Evolutionary conservation across 2,329 filamentous ascomycete species (phyloP).

Genomic region (Elsinoe perseae): DNA sequence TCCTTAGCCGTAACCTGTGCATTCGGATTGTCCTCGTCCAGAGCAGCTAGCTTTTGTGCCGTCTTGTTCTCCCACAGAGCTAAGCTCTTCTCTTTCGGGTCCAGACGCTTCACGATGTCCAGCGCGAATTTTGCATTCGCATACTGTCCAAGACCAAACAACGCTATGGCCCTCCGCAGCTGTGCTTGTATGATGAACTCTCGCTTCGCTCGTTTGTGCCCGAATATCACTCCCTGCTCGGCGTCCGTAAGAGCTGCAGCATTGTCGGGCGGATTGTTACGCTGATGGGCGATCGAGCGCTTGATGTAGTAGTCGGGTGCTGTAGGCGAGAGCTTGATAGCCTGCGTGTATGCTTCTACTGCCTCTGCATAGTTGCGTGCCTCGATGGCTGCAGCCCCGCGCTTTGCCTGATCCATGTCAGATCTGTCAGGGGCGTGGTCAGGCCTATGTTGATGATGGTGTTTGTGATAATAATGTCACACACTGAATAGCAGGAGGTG

Average conservation of each 20-base stretch:
- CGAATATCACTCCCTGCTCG: constrained; percentile 49
- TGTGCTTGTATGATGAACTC: constrained; percentile 74
- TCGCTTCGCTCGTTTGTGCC: constrained; percentile 65
- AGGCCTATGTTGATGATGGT: too few species aligned
- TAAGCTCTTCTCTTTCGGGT: constrained; percentile 46
- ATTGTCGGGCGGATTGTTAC: constrained; percentile 46
- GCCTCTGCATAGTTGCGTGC: constrained; percentile 58
- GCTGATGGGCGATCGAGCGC: constrained; percentile 70
- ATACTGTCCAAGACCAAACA: constrained; percentile 61
- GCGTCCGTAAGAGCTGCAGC: constrained; percentile 39
- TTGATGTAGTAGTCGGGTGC: constrained; percentile 75
- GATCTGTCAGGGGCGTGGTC: background rate
- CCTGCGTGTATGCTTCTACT: constrained; percentile 59
- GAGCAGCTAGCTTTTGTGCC: constrained; percentile 42
- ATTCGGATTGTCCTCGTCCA: constrained; percentile 45
- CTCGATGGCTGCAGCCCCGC: constrained; percentile 44
- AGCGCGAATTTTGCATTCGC: constrained; percentile 70
- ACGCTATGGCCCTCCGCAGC: constrained; percentile 66
- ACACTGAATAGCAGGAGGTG: too few species aligned
- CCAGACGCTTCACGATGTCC: constrained; percentile 46
- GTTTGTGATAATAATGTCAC: background rate
- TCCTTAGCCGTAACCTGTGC: constrained; percentile 42
- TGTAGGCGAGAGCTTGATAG: constrained; percentile 53
- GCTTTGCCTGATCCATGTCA: constrained; percentile 20
- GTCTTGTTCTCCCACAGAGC: constrained; percentile 54